These are phyloP conservation scores for Agmasoma carcini DNA, from an alignment of 371 early-diverging fungal species.

Conservation along the genomic window DNA sequence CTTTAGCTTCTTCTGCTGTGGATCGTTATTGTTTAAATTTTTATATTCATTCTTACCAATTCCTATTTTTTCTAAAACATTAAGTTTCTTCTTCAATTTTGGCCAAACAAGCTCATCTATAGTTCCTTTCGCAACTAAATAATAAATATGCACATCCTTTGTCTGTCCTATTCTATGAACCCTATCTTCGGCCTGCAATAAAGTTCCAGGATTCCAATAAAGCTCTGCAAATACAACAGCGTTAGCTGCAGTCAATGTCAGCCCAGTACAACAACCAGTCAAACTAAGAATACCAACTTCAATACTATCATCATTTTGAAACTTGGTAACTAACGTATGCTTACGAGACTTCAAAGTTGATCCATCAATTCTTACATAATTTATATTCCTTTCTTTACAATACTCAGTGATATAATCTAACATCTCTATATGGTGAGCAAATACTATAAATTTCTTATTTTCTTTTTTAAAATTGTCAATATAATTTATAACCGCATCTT, in stretches of 20 bases:
- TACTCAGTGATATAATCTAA: conserved; percentile 51
- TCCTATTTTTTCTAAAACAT: conserved; percentile 43
- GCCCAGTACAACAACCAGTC: conserved; percentile 57
- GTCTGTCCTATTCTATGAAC: conserved; percentile 57
- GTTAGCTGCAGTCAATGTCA: conserved; percentile 57
- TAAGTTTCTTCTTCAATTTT: conserved; percentile 40
- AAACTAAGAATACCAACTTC: conserved; percentile 56
- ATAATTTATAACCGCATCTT: conserved; percentile 54
- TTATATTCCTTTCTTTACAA: conserved; percentile 33
- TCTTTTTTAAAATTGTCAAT: conserved; percentile 52
- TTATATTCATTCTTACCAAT: conserved; percentile 44
- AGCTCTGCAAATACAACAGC: conserved; percentile 59
- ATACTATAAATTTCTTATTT: conserved; percentile 56
- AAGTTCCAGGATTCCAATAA: conserved; percentile 58
- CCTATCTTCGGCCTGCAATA: conserved; percentile 57
- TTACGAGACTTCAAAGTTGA: conserved; percentile 46
- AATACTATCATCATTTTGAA: conserved; percentile 50
- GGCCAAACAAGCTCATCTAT: conserved; percentile 54
- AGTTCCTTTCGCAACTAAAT: conserved; percentile 56
- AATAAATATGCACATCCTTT: conserved; percentile 56
- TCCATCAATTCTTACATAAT: conserved; percentile 58
- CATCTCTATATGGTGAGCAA: conserved; percentile 57
- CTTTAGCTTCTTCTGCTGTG: neutral
- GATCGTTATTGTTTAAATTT: conserved; percentile 8
- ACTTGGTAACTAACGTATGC: conserved; percentile 43